Base-by-base conservation (phyloP, 768 basidiomycete genomes). In the Mycena galopus region DNA sequence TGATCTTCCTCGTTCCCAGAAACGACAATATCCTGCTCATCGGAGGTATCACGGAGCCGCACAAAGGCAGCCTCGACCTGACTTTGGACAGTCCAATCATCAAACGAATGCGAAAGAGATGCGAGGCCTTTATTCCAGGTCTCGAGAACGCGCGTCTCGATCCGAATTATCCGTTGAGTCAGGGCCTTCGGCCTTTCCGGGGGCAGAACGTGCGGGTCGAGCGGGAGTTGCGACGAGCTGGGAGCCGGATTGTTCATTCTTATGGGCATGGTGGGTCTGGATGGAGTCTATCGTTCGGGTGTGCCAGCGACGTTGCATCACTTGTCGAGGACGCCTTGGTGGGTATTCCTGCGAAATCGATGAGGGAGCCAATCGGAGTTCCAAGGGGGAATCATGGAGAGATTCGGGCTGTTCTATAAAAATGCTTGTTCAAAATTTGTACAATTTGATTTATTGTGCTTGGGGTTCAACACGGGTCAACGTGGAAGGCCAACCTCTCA, bases 1-100 rank as follows among this genome's bases (percentile, higher is more conserved):
- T 81, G 58, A 78, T 81, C 21, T 83, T 82, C 74, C 79, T 79
- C 57, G 83, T 80, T 32, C 84, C 82, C 25, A 76, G 84, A n/a
- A 83, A 83, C 71, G 81, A 82, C 66, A 78, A 78, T 9, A 77
- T 78, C 9, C 78, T 84, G 30, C 80, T 84, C 35, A 77, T 85
- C 29, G 82, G 82, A 10, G 80, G 77, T 69, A 73, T 81, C 25
- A 77, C 78, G 11, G 79, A 83, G 64, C 75, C 77, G 21, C 57
- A 80, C 65, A 74, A 77, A 33, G 56, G 72, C 67, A 61, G 70
- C 4, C 77, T 81, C 29, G 77, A 81, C 67, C 59, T 81, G 33
- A 78, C 77, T 4, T 67, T 81, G n/a, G 69, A 78, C 50, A 75
- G 75, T 50, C 81, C 80, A 2, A 77, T 78, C 33, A 80, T 81